Evolutionary conservation across 306 rosid species (phyloP), one percentile per base, ranked within the genome.

Genomic region (Nissolia schottii): DNA sequence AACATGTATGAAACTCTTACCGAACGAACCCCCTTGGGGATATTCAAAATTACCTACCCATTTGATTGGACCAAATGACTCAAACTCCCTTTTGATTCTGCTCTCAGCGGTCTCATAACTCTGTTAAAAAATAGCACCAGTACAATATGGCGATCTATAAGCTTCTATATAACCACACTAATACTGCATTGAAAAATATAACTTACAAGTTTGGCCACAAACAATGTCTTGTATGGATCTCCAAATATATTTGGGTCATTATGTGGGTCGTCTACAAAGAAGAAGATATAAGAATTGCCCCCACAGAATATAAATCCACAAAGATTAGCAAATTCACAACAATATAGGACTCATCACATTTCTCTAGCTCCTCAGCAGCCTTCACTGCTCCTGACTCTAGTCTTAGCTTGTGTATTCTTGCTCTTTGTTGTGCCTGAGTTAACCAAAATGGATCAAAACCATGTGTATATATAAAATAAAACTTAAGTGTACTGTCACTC

Each of bases 31-130:
- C 80, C 92, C 78, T 74, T 68, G 80, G 82, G 86, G 87, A 82
- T 80, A 83, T 85, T 86, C 90, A 83, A 79, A 34, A 77, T 89
- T 80, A 91, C 99, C 97, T 94, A 94, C 99, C 99, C 96, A 86
- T 86, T 94, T 94, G 93, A 95, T 87, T 81, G 97, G 87, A 78
- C 99, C 99, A 85, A 91, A 92, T 40, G 91, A 86, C 77, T 95
- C 99, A 88, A 95, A 89, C 88, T 95, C 99, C 92, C 97, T 92
- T 88, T 88, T 92, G 79, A 95, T 80, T 88, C 92, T 85, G 97
- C 99, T 92, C 82, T 95, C 97, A 67, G 88, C 79, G 71, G 93
- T 85, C 83, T 95, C 97, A 46, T 91, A 95, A 80, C 90, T 95
- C 99, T 95, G 97, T 84, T 51, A 69, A 51, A 11, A 53, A 11